Percentiles rank a stretch among this genome's conserved stretches.
Conservation (phyloP, 495 filamentous ascomycete genomes). For the Haplographium delicatum region DNA sequence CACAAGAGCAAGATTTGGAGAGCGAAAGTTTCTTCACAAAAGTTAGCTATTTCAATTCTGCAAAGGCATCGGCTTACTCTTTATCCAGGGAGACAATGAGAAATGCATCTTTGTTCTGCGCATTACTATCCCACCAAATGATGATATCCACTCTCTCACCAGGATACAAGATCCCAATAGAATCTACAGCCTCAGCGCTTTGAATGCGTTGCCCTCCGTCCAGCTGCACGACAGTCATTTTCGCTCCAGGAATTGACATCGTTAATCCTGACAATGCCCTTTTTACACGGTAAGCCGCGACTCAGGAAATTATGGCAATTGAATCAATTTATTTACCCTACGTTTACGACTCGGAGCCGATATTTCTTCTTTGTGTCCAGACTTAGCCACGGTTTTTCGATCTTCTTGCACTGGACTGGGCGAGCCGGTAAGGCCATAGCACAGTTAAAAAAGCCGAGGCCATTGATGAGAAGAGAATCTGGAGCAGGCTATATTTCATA, state of each 20-base stretch:
- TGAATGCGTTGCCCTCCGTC: neutral
- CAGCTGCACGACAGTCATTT: neutral
- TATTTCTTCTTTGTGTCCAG: neutral
- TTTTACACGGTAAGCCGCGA: neutral
- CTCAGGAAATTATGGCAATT: neutral
- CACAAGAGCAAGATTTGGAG: neutral
- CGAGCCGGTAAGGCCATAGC: no score
- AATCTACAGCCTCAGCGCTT: neutral
- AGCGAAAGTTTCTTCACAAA: neutral
- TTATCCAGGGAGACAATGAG: neutral
- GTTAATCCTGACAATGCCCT: neutral
- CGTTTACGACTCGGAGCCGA: neutral
- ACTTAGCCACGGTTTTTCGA: no score
- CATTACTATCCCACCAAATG: constrained; percentile 1
- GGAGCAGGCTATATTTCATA: neutral
- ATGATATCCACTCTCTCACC: constrained; percentile 15
- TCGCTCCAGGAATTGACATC: neutral
- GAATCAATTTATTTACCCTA: neutral
- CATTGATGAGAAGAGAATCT: neutral
- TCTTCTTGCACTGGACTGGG: no score
- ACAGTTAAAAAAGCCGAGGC: neutral
- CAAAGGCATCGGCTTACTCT: neutral
- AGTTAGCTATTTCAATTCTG: neutral
- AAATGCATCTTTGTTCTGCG: neutral
- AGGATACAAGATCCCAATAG: constrained; percentile 12